Base-by-base conservation (phyloP, 192 early-diverging fungal species). In the Chytriomyces sp. region DNA sequence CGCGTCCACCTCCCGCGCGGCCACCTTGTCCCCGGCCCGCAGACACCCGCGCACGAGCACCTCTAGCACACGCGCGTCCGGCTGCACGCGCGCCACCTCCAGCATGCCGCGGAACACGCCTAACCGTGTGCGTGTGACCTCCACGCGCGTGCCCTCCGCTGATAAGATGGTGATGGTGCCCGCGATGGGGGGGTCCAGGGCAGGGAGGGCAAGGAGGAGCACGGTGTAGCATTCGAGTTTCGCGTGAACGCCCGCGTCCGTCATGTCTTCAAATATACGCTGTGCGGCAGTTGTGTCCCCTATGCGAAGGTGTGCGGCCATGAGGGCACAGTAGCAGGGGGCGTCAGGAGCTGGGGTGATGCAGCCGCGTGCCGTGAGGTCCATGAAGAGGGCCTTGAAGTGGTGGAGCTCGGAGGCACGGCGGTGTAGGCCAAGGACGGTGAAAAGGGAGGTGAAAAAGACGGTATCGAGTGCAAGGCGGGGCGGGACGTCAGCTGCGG, bases 361-460 rank as follows among this genome's bases (percentile, higher is more conserved):
- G 62, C 32, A 34, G 39, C 25, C n/a, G n/a, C 25, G 22, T 17
- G 37, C 31, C 6, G 26, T 14, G 0, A 64, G 40, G 59, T 38
- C 28, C 17, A 36, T 19, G 26, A 61, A 61, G n/a, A 64, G 62
- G 25, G 22, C 14, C n/a, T 19, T 5, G 49, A 64, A 64, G 39
- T 41, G 62, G 8, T 22, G 22, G n/a, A 64, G 30, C 4, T 64
- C 28, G 37, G 6, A 17, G 17, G 19, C 12, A 26, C 34, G 14
- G n/a, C 49, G 37, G 7, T 64, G 62, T 7, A 14, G 19, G 1
- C 8, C 22, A 26, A 64, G 62, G n/a, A 30, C 17, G 3, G 62
- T 4, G 40, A 64, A 64, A 5, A 64, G 19, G 10, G 37, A 38
- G 7, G 62, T 64, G 39, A 64, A 64, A 30, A 64, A 64, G 10